A percentile compares a stretch with the other conserved stretches of the same genome.
phyloP scores from a whole-genome alignment of 108 stramenopile species.

The Ochromonas danica region DNA sequence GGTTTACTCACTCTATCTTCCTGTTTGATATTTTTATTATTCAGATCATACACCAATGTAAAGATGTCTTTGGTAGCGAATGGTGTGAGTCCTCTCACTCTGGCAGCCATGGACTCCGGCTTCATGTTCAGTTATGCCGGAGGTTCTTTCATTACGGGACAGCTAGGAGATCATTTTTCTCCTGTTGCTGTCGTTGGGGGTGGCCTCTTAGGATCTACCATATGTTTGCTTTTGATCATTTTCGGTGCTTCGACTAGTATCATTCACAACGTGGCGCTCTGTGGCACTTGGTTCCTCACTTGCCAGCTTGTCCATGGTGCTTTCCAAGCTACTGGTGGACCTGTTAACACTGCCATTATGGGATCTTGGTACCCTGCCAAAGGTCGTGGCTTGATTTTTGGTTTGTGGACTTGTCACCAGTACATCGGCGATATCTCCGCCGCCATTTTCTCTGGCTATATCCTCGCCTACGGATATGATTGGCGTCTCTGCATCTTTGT shows the following conservation, averaged over 20 bases:
- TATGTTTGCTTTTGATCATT: conserved; percentile 77
- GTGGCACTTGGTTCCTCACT: conserved; percentile 63
- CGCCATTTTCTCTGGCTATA: conserved; percentile 74
- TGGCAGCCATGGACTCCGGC: conserved; percentile 86
- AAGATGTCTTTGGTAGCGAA: conserved; percentile 70
- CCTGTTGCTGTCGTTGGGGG: conserved; percentile 81
- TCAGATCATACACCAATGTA: conserved; percentile 79
- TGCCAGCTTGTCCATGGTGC: conserved; percentile 67
- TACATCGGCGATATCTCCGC: conserved; percentile 88
- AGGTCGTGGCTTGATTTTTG: conserved; percentile 89
- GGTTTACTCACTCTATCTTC: neutral
- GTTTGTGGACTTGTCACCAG: conserved; percentile 95
- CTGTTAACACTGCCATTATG: conserved; percentile 89
- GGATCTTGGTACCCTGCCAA: conserved; percentile 88
- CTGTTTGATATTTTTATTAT: conserved; percentile 1
- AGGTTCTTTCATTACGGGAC: conserved; percentile 85
- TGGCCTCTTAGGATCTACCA: conserved; percentile 82
- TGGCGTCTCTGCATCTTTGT: conserved; percentile 86
- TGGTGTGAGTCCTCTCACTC: conserved; percentile 68
- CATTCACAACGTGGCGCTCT: conserved; percentile 72
- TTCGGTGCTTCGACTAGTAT: conserved; percentile 67
- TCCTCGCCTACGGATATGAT: conserved; percentile 64
- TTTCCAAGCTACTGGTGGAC: conserved; percentile 91
- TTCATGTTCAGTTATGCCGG: conserved; percentile 94
- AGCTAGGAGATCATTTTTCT: conserved; percentile 86